These are phyloP conservation scores for Cantharellus anzutake DNA, from an alignment of 768 basidiomycete species.

Conservation along the genomic window DNA sequence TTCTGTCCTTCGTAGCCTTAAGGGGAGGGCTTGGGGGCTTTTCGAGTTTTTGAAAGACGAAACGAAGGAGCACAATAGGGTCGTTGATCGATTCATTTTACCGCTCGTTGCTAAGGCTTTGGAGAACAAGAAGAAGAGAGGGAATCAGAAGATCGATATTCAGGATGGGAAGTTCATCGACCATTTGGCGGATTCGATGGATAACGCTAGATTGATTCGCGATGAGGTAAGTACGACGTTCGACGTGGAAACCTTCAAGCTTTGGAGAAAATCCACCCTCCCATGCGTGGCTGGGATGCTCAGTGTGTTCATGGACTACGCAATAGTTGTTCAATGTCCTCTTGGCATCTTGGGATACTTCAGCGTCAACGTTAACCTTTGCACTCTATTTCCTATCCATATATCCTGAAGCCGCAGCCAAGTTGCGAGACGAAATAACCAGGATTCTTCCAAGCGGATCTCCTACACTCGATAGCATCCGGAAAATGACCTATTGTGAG, in stretches of 20 bases:
- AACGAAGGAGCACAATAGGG: conserved; percentile 18
- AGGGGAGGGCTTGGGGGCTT: conserved; percentile 7
- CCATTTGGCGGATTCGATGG: conserved; percentile 9
- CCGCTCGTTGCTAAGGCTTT: conserved; percentile 37
- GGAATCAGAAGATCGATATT: conserved; percentile 17
- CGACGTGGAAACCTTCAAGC: conserved; percentile 2
- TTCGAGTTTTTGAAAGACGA: conserved; percentile 18
- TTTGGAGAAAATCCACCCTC: background rate
- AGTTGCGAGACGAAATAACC: conserved; percentile 12
- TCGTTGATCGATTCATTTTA: conserved; percentile 31
- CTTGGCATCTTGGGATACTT: conserved; percentile 18
- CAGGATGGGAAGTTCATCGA: conserved; percentile 11
- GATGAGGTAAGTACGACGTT: background rate
- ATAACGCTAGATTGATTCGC: background rate
- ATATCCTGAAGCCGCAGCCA: conserved; percentile 11
- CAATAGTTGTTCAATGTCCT: conserved; percentile 11
- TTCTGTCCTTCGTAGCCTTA: background rate
- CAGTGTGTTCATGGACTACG: too few relatives aligned
- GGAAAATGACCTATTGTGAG: conserved; percentile 12
- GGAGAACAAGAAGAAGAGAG: conserved; percentile 10
- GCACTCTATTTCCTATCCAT: conserved; percentile 15
- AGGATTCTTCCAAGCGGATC: background rate
- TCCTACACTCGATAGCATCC: conserved; percentile 1
- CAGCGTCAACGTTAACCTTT: conserved; percentile 15
- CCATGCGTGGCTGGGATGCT: background rate